Evolutionary conservation across 192 early-diverging fungal species (phyloP), one percentile per base, ranked within the genome.

Genomic region (Backusella australiensis): DNA sequence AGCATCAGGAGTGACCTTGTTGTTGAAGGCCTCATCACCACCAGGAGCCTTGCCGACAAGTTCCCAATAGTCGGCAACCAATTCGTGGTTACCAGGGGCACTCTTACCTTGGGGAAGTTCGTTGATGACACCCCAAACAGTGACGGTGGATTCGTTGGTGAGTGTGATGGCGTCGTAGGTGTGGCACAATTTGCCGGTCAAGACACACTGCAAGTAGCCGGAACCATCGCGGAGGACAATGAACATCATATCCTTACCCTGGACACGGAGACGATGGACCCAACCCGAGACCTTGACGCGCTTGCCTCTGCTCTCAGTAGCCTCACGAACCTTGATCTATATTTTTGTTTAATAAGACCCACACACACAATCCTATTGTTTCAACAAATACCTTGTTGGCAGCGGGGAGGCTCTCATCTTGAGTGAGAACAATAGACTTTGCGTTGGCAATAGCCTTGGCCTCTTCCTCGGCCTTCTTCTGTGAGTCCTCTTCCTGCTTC

Each of bases 241-340:
- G 84, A 99, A 99, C 86, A 92, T 93, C 93, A 99, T 93, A 86
- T 97, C 94, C 83, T 95, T 96, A 71, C 98, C 98, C 85, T 99
- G 98, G 42, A 93, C 93, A 72, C 98, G 94, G 77, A 93, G 86
- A 35, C 95, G 91, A 87, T 97, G 96, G 71, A 99, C 96, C 98
- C 98, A 99, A 42, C 97, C 98, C 26, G 87, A 91, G 3, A 99
- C 88, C 80, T 87, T 90, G 78, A 98, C 93, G 65, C 97, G 92
- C 75, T 83, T 87, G 63, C 89, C 91, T 72, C 96, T 91, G 82
- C 87, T 84, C 52, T 83, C 83, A 35, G 86, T 81, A 26, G 86
- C 78, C 38, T 96, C 81, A 73, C 85, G 75, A 75, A 98, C 92
- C 78, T 92, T 93, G 87, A 97, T 96, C 92, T 89, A 46, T n/a